phyloP scores from a whole-genome alignment of 257 asterid genomes.

The Solanum okadae region DNA sequence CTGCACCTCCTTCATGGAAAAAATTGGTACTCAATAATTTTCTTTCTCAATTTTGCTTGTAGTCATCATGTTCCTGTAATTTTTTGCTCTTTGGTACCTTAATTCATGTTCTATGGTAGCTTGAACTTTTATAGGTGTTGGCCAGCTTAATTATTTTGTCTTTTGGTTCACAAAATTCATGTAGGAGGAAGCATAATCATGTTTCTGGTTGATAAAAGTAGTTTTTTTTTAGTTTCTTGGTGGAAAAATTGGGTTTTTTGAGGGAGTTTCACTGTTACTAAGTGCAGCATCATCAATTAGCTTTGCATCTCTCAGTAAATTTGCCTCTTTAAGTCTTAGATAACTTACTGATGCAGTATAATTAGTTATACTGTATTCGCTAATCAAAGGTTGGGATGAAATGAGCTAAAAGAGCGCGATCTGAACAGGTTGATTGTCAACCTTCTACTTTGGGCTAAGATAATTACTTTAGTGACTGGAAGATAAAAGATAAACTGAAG shows the following conservation, averaged over 20 bases:
- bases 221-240: not conserved
- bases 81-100: not conserved
- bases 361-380: not conserved
- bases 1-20: conserved; percentile 44
- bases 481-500: not conserved
- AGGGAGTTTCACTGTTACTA: not conserved
- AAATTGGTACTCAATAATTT: conserved; percentile 19
- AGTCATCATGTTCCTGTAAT: not conserved
- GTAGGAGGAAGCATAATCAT: not conserved
- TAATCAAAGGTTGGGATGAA: not conserved
- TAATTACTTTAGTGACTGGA: not conserved
- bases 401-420: not conserved
- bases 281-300: not conserved
- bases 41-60: not conserved
- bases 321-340: not conserved
- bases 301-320: not conserved
- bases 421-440: not conserved
- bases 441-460: not conserved
- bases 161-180: not conserved
- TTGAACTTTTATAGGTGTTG: not conserved
- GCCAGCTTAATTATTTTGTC: not conserved
- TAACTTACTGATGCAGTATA: not conserved
- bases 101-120: not conserved
- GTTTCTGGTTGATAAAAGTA: not conserved
- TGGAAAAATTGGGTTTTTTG: not conserved